phyloP scores from a whole-genome alignment of 805 yeast genomes.

The Spathaspora arborariae region DNA sequence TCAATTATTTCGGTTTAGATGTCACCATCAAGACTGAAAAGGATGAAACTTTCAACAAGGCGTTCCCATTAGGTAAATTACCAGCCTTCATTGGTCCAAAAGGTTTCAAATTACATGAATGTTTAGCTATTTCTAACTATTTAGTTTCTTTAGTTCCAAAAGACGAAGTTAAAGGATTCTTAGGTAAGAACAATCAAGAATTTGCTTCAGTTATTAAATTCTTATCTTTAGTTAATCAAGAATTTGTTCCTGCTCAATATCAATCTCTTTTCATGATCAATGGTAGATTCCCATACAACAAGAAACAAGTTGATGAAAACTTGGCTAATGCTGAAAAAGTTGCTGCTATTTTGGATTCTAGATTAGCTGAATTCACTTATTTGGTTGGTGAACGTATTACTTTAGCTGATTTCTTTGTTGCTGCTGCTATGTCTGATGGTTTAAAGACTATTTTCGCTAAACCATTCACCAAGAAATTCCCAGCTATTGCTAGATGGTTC shows the following conservation, averaged over 20 bases:
- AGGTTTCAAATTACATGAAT: slow-evolving; percentile 70
- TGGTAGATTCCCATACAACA: slow-evolving; percentile 75
- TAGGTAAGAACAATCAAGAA: slow-evolving; percentile 65
- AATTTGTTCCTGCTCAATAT: slow-evolving; percentile 48
- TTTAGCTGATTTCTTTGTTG: slow-evolving; percentile 60
- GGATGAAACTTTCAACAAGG: slow-evolving; percentile 38
- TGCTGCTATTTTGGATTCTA: slow-evolving; percentile 47
- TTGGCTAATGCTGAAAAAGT: slow-evolving; percentile 34
- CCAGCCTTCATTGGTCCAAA: slow-evolving; percentile 71
- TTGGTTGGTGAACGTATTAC: slow-evolving; percentile 59
- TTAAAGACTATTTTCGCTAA: slow-evolving; percentile 57
- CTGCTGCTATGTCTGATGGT: slow-evolving; percentile 48
- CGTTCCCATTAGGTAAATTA: slow-evolving; percentile 62
- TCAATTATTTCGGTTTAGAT: slow-evolving; percentile 59
- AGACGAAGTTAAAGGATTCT: slow-evolving; percentile 22
- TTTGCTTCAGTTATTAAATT: slow-evolving; percentile 68
- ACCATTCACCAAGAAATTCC: slow-evolving; percentile 61
- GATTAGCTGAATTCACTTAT: slow-evolving; percentile 59
- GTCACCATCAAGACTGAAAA: slow-evolving; percentile 42
- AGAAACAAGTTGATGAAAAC: slow-evolving; percentile 56
- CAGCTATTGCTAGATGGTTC: slow-evolving; percentile 70
- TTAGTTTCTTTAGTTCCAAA: slow-evolving; percentile 33
- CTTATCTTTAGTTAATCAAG: slow-evolving; percentile 74
- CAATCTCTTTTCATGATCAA: slow-evolving; percentile 53
- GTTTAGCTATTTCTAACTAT: slow-evolving; percentile 60